Base-by-base conservation (phyloP, 2,329 filamentous ascomycete genomes). In the Parascedosporium putredinis region DNA sequence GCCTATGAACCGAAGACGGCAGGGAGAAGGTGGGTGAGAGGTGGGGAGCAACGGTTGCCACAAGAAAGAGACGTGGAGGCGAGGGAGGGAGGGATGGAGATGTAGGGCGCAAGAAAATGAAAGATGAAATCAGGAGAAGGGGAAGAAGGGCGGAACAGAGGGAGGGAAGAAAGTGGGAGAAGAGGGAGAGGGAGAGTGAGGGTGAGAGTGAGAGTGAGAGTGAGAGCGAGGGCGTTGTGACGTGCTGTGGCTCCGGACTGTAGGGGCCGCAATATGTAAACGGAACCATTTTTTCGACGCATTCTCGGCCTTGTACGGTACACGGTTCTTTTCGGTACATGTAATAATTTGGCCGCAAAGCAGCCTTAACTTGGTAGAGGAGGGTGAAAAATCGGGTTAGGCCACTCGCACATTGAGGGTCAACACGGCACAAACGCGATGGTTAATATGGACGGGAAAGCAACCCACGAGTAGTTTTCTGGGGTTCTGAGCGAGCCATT, bases 331-430 rank as follows among this genome's bases (percentile, higher is more conserved):
- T n/a, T n/a, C n/a, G n/a, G n/a, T n/a, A n/a, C n/a, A n/a, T n/a
- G n/a, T 20, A 20, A 23, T 10, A 12, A 42, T 42, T 3, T 42
- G 18, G 20, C 38, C 12, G 18, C 18, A 23, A 42, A 42, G 36
- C 18, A 42, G 38, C 6, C 6, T 6, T 31, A 31, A 12, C 20
- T 42, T 10, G 38, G 38, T 42, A 22, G 23, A 42, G 18, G 38
- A 42, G 38, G 38, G 38, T 42, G 20, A 20, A 22, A 42, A 20
- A 42, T 42, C n/a, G 38, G n/a, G 20, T 48, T 52, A 36, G 6
- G 47, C 50, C 1, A 48, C 50, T 45, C 33, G 49, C 25, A 51
- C 48, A 12, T 45, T 45, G 18, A 52, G 44, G 27, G 31, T 44
- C 23, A 20, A 42, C 38, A 42, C 38, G 38, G 38, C 16, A 42